Conservation (phyloP, 345 rosid genomes). For the Acer yangbiense region DNA sequence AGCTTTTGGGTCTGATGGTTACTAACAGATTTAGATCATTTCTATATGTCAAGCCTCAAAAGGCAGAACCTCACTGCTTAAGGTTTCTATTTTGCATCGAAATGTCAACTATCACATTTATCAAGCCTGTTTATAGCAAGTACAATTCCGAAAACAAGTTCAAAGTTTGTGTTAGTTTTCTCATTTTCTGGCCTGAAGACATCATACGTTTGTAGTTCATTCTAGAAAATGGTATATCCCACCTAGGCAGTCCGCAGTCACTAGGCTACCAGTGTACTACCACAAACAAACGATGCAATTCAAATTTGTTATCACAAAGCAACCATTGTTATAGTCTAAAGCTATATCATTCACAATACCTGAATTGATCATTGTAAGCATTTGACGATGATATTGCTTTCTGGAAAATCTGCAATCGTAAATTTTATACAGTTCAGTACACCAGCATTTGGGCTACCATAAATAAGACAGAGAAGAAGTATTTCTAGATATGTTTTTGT, state of each 20-base stretch:
- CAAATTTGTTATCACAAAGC: neutral
- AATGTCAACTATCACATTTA: neutral
- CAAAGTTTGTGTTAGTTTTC: neutral
- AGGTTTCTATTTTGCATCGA: neutral
- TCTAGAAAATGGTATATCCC: conserved; percentile 4
- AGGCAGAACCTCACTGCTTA: neutral
- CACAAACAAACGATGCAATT: neutral
- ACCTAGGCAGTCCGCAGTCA: neutral
- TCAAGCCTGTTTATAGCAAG: neutral
- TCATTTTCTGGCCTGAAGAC: neutral
- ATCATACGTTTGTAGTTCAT: neutral
- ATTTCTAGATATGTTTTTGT: too few species aligned
- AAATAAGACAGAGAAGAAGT: too few species aligned
- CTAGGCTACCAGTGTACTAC: neutral
- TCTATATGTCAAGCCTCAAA: neutral
- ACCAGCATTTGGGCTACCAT: neutral
- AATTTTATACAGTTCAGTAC: conserved; percentile 11
- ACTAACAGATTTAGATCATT: too few species aligned
- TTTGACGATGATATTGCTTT: conserved; percentile 95
- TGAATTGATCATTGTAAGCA: conserved; percentile 96
- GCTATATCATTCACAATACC: conserved; percentile 38
- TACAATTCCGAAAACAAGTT: neutral
- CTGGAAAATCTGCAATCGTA: conserved; percentile 83
- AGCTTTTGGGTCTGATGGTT: too few species aligned
- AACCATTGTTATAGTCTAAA: neutral